Base-by-base conservation (phyloP, 257 asterid genomes). In the Scutellaria galericulata region DNA sequence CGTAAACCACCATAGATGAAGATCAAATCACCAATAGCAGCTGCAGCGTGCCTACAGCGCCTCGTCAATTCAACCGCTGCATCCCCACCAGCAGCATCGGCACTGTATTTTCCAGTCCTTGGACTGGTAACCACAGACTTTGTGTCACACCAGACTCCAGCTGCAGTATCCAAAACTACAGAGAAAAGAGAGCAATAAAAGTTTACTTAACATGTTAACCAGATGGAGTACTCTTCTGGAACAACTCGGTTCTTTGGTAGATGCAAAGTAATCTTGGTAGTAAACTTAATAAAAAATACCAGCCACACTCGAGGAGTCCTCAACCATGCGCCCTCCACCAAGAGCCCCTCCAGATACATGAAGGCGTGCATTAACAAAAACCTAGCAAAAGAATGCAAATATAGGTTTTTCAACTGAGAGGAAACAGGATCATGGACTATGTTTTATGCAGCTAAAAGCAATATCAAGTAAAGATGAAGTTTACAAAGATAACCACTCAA, bases 341-440 rank as follows among this genome's bases (percentile, higher is more conserved):
- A 93, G 97, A 71, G 98, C 97, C 61, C 98, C 98, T 74, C 98
- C 98, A 77, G 97, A 91, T 73, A 91, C 98, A 91, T 93, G 98
- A 59, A 93, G 97, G 55, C 98, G 93, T 41, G 97, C 98, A 85
- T 92, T 92, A 71, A 95, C 98, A 84, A 95, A 95, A 71, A 92
- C 98, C 99, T 95, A 78, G 74, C 51, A 69, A 72, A 52, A 64
- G 67, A 66, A 68, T 37, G 72, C 48, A 65, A 66, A 14, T 27
- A 37, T 46, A 66, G 48, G 59, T n/a, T 61, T 63, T 68, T 78
- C 56, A 58, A 46, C 70, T 15, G 27, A 68, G 44, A 66, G 60
- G 53, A 53, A 41, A 68, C 50, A 13, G 46, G 45, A 42, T 18
- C 57, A 51, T 52, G 53, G 40, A 15, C 62, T 71, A 66, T 31